Evolutionary conservation across 495 filamentous ascomycete genomes (phyloP), one percentile per base, ranked within the genome.

Genomic region (Lasiosphaeriaceae sp.): DNA sequence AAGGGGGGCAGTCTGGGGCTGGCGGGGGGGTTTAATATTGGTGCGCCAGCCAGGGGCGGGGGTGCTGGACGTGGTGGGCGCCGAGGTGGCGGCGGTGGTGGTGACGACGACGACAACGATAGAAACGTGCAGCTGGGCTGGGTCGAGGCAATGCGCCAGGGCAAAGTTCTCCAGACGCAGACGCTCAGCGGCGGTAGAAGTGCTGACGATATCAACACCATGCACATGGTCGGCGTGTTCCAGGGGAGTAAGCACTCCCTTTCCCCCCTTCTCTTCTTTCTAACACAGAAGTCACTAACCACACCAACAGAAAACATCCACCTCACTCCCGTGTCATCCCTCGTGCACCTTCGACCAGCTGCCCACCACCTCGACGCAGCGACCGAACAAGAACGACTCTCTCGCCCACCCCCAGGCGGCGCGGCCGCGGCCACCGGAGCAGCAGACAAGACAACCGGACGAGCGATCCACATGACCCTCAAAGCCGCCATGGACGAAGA

Each of bases 381-480:
- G 19, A 47, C 74, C 29, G 74, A 78, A 44, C 71, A 72, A 57
- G 75, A 78, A 22, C 75, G 72, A 9, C 73, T 70, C 12, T 57
- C 61, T 19, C 73, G 71, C 5, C 64, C n/a, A n/a, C n/a, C 64
- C 14, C 48, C 56, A 48, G 54, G 65, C 14, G 60, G 48, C 47
- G 65, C 44, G 8, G 41, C 49, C 43, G 60, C 54, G 14, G 59
- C 37, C 23, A 64, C 46, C 23, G 64, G 46, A 14, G 58, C 59
- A 6, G 55, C 52, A 24, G 56, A 57, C n/a, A 56, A 60, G 16
- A 23, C 52, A 0, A 62, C 52, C 9, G 71, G 61, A 16, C 72
- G 74, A 45, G 77, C 77, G 7, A 80, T 80, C 63, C 76, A 78
- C 65, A 80, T 80, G 77, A 74, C 76, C 16, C 76, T 80, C 57